Evolutionary conservation across 768 basidiomycete species (phyloP).

Genomic region (Leccinellum rugosiceps): DNA sequence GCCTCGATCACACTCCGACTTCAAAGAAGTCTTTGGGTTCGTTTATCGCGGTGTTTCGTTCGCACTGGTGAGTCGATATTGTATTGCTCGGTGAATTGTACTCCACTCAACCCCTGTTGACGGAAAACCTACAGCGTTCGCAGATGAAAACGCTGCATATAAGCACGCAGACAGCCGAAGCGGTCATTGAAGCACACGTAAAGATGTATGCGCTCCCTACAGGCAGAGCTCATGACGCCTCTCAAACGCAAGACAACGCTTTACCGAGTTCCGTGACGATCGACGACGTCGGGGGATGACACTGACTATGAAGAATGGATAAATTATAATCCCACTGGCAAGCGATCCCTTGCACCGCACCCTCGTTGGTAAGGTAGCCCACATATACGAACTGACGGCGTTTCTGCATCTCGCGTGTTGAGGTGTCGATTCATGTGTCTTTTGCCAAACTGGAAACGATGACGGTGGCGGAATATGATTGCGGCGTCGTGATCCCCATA

Average conservation of each 20-base stretch:
- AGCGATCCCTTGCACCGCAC: not conserved
- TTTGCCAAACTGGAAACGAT: not conserved
- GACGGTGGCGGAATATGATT: not conserved
- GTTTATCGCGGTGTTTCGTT: constrained; percentile 41
- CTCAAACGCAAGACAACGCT: not conserved
- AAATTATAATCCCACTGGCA: not conserved
- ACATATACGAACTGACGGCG: not conserved
- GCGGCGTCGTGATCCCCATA: not conserved
- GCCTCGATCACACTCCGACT: constrained; percentile 36
- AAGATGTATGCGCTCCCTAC: constrained; percentile 32
- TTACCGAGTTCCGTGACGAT: not conserved
- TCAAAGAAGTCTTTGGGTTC: constrained; percentile 38
- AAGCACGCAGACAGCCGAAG: constrained; percentile 26
- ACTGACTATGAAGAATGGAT: not conserved
- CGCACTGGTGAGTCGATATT: constrained; percentile 34
- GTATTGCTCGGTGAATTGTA: not conserved
- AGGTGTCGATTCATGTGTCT: not conserved
- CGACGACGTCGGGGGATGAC: constrained; percentile 10
- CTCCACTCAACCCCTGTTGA: not conserved
- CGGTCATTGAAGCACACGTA: constrained; percentile 36
- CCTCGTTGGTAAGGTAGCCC: not conserved
- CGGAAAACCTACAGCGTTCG: constrained; percentile 19
- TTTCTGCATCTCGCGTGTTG: not conserved
- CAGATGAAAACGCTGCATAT: constrained; percentile 28
- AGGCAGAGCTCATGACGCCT: not conserved